Percentiles rank a stretch among this genome's conserved stretches.
Conservation (phyloP, 2,329 filamentous ascomycete genomes). For the Emergomyces orientalis region DNA sequence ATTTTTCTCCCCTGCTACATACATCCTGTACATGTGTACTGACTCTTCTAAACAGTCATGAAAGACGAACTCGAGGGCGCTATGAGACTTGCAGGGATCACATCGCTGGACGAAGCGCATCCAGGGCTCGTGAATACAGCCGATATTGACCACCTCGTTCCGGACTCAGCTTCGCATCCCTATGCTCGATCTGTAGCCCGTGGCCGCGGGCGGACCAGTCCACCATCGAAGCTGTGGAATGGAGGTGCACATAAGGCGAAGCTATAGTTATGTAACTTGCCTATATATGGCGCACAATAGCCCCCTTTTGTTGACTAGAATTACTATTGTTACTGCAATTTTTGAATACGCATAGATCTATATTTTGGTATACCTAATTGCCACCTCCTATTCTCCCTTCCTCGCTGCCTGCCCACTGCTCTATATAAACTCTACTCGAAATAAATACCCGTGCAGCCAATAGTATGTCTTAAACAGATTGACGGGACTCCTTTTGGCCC, state of each 20-base stretch:
- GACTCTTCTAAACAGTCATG: slow-evolving; percentile 26
- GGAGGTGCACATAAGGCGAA: slow-evolving; percentile 7
- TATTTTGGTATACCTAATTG: no score
- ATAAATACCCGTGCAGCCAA: no score
- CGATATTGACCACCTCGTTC: slow-evolving; percentile 45
- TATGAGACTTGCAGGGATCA: slow-evolving; percentile 42
- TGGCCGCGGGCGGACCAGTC: slow-evolving; percentile 15
- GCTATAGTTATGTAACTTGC: slow-evolving; percentile 2
- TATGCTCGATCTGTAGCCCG: slow-evolving; percentile 33
- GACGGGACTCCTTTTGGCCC: no score
- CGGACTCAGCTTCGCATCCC: slow-evolving; percentile 32
- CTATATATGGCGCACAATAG: no score
- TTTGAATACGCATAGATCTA: no score
- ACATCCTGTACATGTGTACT: neutral
- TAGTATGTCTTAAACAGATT: no score
- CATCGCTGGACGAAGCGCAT: slow-evolving; percentile 34
- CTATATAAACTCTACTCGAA: no score
- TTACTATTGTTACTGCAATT: no score
- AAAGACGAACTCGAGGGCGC: slow-evolving; percentile 41
- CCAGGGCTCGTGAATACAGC: slow-evolving; percentile 40
- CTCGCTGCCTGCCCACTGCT: no score
- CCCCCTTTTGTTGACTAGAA: no score
- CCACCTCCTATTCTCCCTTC: no score
- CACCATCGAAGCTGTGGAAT: slow-evolving; percentile 23
- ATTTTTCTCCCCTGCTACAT: neutral